Base-by-base conservation (phyloP, 495 filamentous ascomycete species). In the Cladorrhinum samala region DNA sequence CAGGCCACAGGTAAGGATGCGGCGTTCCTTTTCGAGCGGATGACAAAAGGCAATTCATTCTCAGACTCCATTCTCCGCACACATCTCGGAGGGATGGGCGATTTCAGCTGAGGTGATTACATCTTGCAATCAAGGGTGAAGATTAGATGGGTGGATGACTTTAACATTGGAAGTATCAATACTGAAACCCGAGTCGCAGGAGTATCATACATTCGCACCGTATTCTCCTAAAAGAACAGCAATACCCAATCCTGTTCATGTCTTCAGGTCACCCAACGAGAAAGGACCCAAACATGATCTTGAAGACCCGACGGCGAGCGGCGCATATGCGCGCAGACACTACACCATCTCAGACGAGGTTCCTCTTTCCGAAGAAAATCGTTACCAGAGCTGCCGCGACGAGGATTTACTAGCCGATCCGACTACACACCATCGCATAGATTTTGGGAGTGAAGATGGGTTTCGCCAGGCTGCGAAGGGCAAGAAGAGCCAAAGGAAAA, bases 381-480 rank as follows among this genome's bases (percentile, higher is more conserved):
- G 54, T 3, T 40, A 23, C 20, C 52, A 42, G 33, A 45, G 42
- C 25, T 20, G 50, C 18, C 56, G 44, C 20, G 54, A 62, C 7
- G 41, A 58, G 16, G 60, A 53, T 43, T 44, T 69, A 19, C 36
- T 68, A 27, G 42, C 37, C 16, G 64, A 69, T 49, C 70, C 69
- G 19, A 67, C 42, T 7, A 50, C 37, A 59, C 58, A 46, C 56
- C 47, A 61, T n/a, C 55, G 50, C 18, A 60, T 80, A 42, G 72
- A 80, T 56, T 68, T 79, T 25, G 53, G 57, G 2, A 71, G 69
- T n/a, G 60, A 77, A 36, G 70, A 73, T 14, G 74, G 77, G 6
- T 74, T 79, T 51, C 49, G 62, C 3, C 67, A 77, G 49, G 64
- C 65, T 24, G 72, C 66, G 2, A 76, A 75, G 51, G 74, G 74